phyloP scores from a whole-genome alignment of 1,284 basidiomycete species.

The Trametes pubescens region DNA sequence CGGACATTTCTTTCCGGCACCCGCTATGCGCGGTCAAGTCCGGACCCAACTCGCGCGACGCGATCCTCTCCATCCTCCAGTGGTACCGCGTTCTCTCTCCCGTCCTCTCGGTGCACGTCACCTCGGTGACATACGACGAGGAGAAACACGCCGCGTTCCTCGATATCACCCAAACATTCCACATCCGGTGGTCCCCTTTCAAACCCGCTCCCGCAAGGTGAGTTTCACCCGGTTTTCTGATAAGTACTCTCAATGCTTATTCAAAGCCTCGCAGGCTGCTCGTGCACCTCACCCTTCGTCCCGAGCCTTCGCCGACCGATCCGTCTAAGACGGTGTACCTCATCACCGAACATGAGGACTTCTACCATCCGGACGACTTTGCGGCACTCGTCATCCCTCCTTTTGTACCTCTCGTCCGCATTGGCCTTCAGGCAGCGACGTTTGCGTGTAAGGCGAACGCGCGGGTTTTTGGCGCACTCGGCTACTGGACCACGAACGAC shows the following conservation, averaged over 20 bases:
- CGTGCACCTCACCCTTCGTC: slow-evolving; percentile 54
- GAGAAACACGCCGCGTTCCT: slow-evolving; percentile 49
- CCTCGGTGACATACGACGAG: slow-evolving; percentile 55
- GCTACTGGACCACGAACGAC: slow-evolving; percentile 24
- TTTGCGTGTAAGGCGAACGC: slow-evolving; percentile 54
- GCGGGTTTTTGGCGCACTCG: slow-evolving; percentile 28
- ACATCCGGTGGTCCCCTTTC: slow-evolving; percentile 57
- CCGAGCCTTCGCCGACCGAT: slow-evolving; percentile 39
- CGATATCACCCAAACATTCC: slow-evolving; percentile 61
- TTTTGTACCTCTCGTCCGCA: slow-evolving; percentile 51
- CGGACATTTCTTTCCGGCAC: slow-evolving; percentile 61
- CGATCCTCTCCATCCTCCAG: slow-evolving; percentile 63
- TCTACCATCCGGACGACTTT: slow-evolving; percentile 67
- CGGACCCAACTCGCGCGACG: slow-evolving; percentile 55
- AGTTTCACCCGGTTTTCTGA: slow-evolving; percentile 19
- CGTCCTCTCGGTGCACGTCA: slow-evolving; percentile 49
- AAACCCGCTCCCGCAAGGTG: slow-evolving; percentile 56
- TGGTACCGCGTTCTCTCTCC: slow-evolving; percentile 70
- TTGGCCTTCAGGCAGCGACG: slow-evolving; percentile 49
- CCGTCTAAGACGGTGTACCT: slow-evolving; percentile 47
- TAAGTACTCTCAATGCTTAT: background rate
- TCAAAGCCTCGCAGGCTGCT: slow-evolving; percentile 32
- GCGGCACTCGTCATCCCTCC: slow-evolving; percentile 58
- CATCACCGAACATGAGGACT: slow-evolving; percentile 66
- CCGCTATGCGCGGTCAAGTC: slow-evolving; percentile 58